phyloP scores from a whole-genome alignment of 2,329 filamentous ascomycete genomes.

The Colletotrichum tamarilloi region DNA sequence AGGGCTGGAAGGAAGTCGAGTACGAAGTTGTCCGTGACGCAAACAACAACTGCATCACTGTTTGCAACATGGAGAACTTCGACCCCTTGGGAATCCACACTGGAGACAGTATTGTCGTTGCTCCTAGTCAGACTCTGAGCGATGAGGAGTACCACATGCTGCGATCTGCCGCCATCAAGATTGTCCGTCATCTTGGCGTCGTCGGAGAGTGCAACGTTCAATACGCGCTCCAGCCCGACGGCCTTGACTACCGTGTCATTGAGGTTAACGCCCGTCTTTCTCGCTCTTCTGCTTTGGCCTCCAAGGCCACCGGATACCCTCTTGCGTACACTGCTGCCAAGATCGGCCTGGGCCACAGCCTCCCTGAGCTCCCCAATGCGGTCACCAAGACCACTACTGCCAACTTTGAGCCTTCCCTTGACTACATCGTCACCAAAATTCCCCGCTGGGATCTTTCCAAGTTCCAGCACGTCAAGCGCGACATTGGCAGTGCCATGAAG shows the following conservation, averaged over 20 bases:
- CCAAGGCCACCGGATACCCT: slow-evolving; percentile 97
- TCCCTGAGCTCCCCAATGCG: slow-evolving; percentile 96
- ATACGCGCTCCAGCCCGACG: slow-evolving; percentile 95
- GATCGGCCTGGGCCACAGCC: slow-evolving; percentile 94
- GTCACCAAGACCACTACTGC: slow-evolving; percentile 99
- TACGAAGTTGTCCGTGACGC: slow-evolving; percentile 98
- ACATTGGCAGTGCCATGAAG: slow-evolving; percentile 99
- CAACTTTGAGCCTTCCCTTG: slow-evolving; percentile 97
- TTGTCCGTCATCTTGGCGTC: slow-evolving; percentile 95
- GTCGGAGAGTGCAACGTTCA: slow-evolving; percentile 93
- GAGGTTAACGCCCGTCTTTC: slow-evolving; percentile 99
- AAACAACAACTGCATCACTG: slow-evolving; percentile 84
- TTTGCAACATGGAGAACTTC: slow-evolving; percentile 78
- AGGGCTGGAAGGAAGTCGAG: slow-evolving; percentile 99
- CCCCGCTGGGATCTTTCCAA: slow-evolving; percentile 98
- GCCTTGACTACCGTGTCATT: slow-evolving; percentile 97
- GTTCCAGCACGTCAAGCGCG: slow-evolving; percentile 98
- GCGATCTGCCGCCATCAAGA: slow-evolving; percentile 96
- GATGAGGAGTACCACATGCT: slow-evolving; percentile 99
- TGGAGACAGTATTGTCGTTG: slow-evolving; percentile 98
- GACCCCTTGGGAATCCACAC: slow-evolving; percentile 98
- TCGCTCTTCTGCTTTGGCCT: slow-evolving; percentile 94
- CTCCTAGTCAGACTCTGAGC: slow-evolving; percentile 94
- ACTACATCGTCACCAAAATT: slow-evolving; percentile 99
- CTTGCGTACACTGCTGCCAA: slow-evolving; percentile 98